These are phyloP conservation scores for Bullera alba DNA, from an alignment of 768 basidiomycete genomes.

Conservation along the genomic window DNA sequence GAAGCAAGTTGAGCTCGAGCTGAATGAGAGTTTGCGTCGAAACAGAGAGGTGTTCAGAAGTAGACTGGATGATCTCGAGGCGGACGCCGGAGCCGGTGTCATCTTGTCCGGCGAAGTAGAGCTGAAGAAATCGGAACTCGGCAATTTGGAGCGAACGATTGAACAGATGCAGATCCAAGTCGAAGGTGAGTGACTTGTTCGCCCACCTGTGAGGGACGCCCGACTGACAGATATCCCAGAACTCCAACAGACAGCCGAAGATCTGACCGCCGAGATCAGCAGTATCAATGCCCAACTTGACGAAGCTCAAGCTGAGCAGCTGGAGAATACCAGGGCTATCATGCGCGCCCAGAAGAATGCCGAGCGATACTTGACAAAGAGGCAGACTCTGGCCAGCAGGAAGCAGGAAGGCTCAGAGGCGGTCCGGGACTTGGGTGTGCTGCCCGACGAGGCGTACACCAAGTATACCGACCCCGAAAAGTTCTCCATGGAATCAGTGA, in stretches of 20 bases:
- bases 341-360: constrained; percentile 91
- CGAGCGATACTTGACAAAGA: constrained; percentile 87
- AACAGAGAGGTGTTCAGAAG: constrained; percentile 68
- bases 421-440: constrained; percentile 89
- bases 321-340: constrained; percentile 77
- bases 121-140: constrained; percentile 60
- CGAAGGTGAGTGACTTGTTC: constrained; percentile 50
- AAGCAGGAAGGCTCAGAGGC: constrained; percentile 93
- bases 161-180: constrained; percentile 52
- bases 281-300: constrained; percentile 54
- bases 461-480: constrained; percentile 86
- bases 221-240: constrained; percentile 46
- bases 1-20: constrained; percentile 80
- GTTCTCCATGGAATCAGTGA: constrained; percentile 82
- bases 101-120: constrained; percentile 53
- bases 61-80: constrained; percentile 65
- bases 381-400: constrained; percentile 70
- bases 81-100: constrained; percentile 58
- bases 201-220: background rate
- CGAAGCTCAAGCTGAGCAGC: constrained; percentile 68
- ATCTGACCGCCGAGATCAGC: constrained; percentile 51
- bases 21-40: constrained; percentile 78
- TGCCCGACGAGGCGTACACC: constrained; percentile 95
- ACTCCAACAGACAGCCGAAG: constrained; percentile 54
- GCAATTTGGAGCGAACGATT: constrained; percentile 61